A percentile compares a stretch with the other conserved stretches of the same genome.
Evolutionary conservation across 495 filamentous ascomycete species (phyloP).

Genomic region (Collariella sp.): DNA sequence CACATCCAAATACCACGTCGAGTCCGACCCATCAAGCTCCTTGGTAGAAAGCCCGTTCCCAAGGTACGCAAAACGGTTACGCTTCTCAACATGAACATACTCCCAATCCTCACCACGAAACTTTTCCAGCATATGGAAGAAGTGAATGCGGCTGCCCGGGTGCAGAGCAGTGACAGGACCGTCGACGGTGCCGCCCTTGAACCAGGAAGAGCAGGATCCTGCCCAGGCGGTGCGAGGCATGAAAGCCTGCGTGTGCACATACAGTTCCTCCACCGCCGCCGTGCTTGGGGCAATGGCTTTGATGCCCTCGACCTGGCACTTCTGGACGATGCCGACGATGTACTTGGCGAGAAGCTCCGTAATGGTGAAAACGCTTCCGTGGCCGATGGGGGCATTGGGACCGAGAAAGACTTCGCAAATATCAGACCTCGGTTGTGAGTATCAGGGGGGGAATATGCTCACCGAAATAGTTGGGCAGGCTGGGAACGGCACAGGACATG

Average conservation of each 20-base stretch:
- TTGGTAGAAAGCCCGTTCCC: constrained; percentile 37
- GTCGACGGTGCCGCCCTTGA: constrained; percentile 53
- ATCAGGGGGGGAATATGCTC: too few species aligned
- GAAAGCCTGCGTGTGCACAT: constrained; percentile 54
- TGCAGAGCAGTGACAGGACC: too few species aligned
- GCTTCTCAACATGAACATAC: constrained; percentile 33
- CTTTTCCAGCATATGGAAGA: constrained; percentile 30
- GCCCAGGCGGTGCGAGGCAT: too few species aligned
- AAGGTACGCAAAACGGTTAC: constrained; percentile 38
- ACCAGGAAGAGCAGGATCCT: constrained; percentile 61
- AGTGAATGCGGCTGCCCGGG: too few species aligned
- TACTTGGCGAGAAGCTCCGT: too few species aligned
- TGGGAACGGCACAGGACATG: constrained; percentile 51
- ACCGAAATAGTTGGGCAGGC: constrained; percentile 60
- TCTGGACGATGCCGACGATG: constrained; percentile 55
- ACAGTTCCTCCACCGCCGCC: too few species aligned
- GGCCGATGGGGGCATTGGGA: constrained; percentile 46
- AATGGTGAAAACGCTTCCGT: too few species aligned
- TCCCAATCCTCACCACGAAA: constrained; percentile 46
- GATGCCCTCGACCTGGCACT: constrained; percentile 55
- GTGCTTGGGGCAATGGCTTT: too few species aligned
- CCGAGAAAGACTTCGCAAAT: constrained; percentile 50
- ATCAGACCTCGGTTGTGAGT: too few species aligned
- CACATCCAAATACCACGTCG: constrained; percentile 40
- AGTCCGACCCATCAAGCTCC: constrained; percentile 32